These are phyloP conservation scores for Camptophora hylomeconis DNA, from an alignment of 2,329 filamentous ascomycete genomes.

Conservation along the genomic window DNA sequence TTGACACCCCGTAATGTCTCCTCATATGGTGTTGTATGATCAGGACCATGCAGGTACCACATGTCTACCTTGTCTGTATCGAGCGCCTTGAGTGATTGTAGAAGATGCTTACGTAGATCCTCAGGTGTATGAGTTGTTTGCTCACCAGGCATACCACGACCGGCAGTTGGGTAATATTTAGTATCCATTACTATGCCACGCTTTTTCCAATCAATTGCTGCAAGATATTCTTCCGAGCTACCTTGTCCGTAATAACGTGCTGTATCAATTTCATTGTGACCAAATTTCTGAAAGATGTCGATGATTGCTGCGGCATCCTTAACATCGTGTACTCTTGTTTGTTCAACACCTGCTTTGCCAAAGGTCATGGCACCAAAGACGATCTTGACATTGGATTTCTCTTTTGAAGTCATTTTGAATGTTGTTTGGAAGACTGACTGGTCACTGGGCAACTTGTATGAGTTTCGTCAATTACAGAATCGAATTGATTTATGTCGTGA, in stretches of 20 bases:
- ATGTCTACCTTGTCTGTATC: slow-evolving; percentile 31
- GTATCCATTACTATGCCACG: slow-evolving; percentile 31
- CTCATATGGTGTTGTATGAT: slow-evolving; percentile 32
- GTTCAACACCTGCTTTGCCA: slow-evolving; percentile 3
- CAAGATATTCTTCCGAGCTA: slow-evolving; percentile 29
- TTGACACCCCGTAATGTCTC: slow-evolving; percentile 36
- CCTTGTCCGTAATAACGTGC: slow-evolving; percentile 20
- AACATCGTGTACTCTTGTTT: slow-evolving; percentile 7
- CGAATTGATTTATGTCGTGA: no score
- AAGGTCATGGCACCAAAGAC: slow-evolving; percentile 6
- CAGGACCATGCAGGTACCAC: slow-evolving; percentile 40
- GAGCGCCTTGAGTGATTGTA: slow-evolving; percentile 24
- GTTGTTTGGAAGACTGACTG: no score
- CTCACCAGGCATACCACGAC: slow-evolving; percentile 14
- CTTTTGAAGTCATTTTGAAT: slow-evolving; percentile 1
- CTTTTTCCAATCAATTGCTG: slow-evolving; percentile 24
- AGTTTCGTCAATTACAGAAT: no score
- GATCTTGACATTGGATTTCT: slow-evolving; percentile 1
- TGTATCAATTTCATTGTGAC: slow-evolving; percentile 21
- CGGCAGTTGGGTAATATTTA: slow-evolving; percentile 27
- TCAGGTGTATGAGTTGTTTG: slow-evolving; percentile 21
- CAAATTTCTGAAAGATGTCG: slow-evolving; percentile 20
- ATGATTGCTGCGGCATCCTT: slow-evolving; percentile 17
- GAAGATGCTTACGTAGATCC: slow-evolving; percentile 20
- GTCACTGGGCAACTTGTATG: no score